Evolutionary conservation across 305 asterid species (phyloP), one percentile per base, ranked within the genome.

Genomic region (Fraxinus latifolia): DNA sequence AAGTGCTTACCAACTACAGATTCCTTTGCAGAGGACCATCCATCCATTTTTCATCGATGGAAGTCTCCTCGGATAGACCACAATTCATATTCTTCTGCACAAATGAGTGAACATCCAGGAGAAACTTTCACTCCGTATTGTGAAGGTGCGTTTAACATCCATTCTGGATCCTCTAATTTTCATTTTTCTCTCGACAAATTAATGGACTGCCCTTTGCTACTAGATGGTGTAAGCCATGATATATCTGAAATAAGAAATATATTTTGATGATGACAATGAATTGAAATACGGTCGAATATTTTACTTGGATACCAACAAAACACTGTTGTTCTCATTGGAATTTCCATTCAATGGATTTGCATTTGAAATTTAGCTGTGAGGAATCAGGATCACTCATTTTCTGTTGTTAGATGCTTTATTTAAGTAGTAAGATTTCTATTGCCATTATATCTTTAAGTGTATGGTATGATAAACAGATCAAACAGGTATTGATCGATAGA

Each of bases 1-100:
- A 88, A 88, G 32, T 80, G 81, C 87, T 86, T 83, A 74, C 32
- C 88, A 73, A 77, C 84, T 74, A 67, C 78, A 72, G 90, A 85
- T 79, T 83, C 80, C 77, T 82, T 79, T 5, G 78, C 74, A 9
- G 87, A 74, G 80, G 85, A 78, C 77, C 71, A 71, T 65, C 72
- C 82, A 27, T 79, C 88, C 17, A 32, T 74, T 73, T 34, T 44
- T 78, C 87, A 19, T 76, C 77, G 83, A 29, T 80, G 85, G 85
- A 87, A 83, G 72, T 85, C 82, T 80, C 92, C 92, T 80, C 78
- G 67, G 50, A 82, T 31, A 15, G 84, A 81, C 39, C 74, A 76
- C 53, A 77, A 78, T 17, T 55, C 84, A 27, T 74, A 7, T 81
- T 82, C 85, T 71, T 17, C 74, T 47, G 42, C 88, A 9, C 36